Percentiles rank a stretch among this genome's conserved stretches.
Evolutionary conservation across 306 rosid species (phyloP).

Genomic region (Castanospermum australe): DNA sequence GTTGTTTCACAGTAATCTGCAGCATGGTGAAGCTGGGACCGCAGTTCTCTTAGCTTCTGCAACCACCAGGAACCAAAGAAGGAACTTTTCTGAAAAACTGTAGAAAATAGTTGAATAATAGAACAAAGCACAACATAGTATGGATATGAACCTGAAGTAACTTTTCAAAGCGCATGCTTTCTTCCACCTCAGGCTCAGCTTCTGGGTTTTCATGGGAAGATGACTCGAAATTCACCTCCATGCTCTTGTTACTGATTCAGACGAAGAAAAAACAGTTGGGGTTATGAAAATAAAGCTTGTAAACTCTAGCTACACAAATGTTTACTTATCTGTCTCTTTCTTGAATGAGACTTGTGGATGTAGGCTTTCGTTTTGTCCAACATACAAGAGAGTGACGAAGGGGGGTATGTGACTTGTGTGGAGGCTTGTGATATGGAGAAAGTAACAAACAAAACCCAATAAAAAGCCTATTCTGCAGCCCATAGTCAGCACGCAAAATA

Average conservation of each 20-base stretch:
- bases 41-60: conserved; percentile 71
- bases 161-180: conserved; percentile 45
- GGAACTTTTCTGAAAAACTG: neutral
- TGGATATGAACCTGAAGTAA: conserved; percentile 64
- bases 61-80: neutral
- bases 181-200: conserved; percentile 32
- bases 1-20: conserved; percentile 86
- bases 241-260: conserved; percentile 19
- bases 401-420: conserved; percentile 14
- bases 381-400: conserved; percentile 7
- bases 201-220: conserved; percentile 42
- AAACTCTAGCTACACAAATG: neutral
- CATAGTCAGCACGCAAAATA: conserved; percentile 6
- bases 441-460: conserved; percentile 34
- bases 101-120: neutral
- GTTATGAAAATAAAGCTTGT: neutral
- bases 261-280: conserved; percentile 10
- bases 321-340: conserved; percentile 26
- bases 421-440: conserved; percentile 33
- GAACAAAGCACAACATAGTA: neutral
- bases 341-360: conserved; percentile 8
- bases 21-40: conserved; percentile 84
- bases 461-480: conserved; percentile 8
- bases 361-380: conserved; percentile 23
- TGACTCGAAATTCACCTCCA: conserved; percentile 46